Base-by-base conservation (phyloP, 306 rosid genomes). In the Oemleria cerasiformis region DNA sequence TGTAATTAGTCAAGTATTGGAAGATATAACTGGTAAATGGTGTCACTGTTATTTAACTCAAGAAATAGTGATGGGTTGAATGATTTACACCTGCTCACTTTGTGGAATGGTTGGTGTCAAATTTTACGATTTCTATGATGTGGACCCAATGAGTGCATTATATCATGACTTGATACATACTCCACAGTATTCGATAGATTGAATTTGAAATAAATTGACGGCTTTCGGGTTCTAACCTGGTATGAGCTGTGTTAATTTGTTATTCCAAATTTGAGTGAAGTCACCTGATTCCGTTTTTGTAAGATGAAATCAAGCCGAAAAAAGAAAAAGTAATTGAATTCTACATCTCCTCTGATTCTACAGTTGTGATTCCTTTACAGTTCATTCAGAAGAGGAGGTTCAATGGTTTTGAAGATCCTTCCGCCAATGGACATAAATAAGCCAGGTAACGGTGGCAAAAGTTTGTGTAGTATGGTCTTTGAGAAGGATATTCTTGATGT, bases 311-410 rank as follows among this genome's bases (percentile, higher is more conserved):
- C 45, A 56, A 25, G 15, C 17, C 12, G 19, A 39, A 8, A 20
- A 19, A 57, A 57, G 13, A 0, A 5, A 23, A 2, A 13, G 53
- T 16, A 40, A 70, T 49, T 10, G 21, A 34, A 49, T 15, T 70
- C n/a, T 13, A 38, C 36, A 11, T 51, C 3, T 67, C 30, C 49
- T 68, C 34, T 55, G 49, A 9, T 36, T 20, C 20, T 20, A 20
- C 51, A 20, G 23, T 38, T 41, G 20, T 53, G 48, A 59, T 72
- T 19, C 38, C 20, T 43, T 74, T 8, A 30, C 42, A 60, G 71
- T 23, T 63, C 19, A 5, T 62, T 48, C 67, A 68, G 79, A 79
- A 79, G 75, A 74, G 76, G 56, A 69, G 68, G 76, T 43, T 69
- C 30, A 62, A 45, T 68, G 63, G 57, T 10, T 44, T 41, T 65